Base-by-base conservation (phyloP, 164 flowering plant species). In the Aristolochia fimbriata region DNA sequence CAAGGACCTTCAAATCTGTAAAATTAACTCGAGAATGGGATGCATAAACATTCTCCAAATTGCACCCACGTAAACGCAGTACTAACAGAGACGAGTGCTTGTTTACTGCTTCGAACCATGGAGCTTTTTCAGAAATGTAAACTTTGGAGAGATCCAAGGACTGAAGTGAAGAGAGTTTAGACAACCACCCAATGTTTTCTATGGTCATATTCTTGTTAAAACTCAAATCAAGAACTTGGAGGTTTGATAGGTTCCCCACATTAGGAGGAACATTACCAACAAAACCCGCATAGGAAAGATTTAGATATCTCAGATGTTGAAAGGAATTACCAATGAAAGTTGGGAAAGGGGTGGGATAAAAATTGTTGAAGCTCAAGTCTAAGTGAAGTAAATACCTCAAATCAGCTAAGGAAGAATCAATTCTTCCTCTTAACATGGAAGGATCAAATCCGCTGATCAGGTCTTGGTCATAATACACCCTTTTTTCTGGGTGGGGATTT, bases 251-350 rank as follows among this genome's bases (percentile, higher is more conserved):
- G 46, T 63, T 56, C 19, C 48, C 66, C 7, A 63, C 27, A 23
- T 63, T 48, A 21, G 6, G 49, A 22, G 48, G 49, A 15, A 37
- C 3, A 4, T 4, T 14, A 13, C 57, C 57, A 15, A 3, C 1
- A 43, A 43, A 53, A 16, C 20, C 13, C 5, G 57, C 8, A 2
- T 16, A 10, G 1, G 9, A 3, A 9, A 62, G 24, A 15, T 45
- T 63, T 3, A 63, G 60, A 15, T 55, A 47, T 12, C 45, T 47
- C 66, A 55, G 47, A 11, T 23, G 27, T 19, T 47, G 24, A 20
- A 63, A 17, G 16, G 54, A 63, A n/a, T n/a, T n/a, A 24, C 54
- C 60, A 1, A 62, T 23, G 66, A 63, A 63, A 8, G 17, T 5
- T 17, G 60, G 66, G 15, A 63, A 11, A 11, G 0, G 49, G 6